Percentiles rank a stretch among this genome's conserved stretches.
Evolutionary conservation across 2,329 filamentous ascomycete genomes (phyloP).

Genomic region (Pseudogymnoascus sp.): DNA sequence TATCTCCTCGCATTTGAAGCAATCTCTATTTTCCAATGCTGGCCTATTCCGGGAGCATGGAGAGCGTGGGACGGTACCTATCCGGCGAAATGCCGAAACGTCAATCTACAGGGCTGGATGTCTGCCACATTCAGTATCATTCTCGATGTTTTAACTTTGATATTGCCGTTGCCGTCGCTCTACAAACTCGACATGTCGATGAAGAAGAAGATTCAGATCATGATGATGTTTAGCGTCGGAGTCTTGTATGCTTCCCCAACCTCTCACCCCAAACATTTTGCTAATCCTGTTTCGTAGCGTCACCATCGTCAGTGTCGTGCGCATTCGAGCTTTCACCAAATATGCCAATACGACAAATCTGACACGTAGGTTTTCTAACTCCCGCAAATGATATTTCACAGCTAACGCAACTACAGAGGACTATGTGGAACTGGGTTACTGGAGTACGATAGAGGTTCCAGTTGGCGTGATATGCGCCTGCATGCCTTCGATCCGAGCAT

Average conservation of each 20-base stretch:
- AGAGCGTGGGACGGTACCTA: conserved; percentile 42
- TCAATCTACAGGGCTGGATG: conserved; percentile 43
- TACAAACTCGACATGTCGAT: conserved; percentile 36
- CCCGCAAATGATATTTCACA: background rate
- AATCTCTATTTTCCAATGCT: conserved; percentile 43
- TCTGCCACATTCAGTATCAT: conserved; percentile 47
- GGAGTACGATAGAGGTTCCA: conserved; percentile 23
- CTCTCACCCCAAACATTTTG: background rate
- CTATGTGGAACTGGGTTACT: conserved; percentile 16
- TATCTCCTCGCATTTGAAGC: conserved; percentile 28
- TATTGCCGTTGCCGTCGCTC: conserved; percentile 42
- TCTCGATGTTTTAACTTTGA: conserved; percentile 46
- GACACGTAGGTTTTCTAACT: conserved; percentile 15
- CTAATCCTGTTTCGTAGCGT: conserved; percentile 16
- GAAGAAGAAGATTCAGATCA: conserved; percentile 43
- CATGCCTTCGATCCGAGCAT: conserved; percentile 21
- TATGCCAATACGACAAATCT: conserved; percentile 20
- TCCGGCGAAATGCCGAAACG: conserved; percentile 41
- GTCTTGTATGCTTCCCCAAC: conserved; percentile 26
- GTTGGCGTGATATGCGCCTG: conserved; percentile 25
- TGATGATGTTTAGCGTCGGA: conserved; percentile 45
- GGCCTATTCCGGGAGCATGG: conserved; percentile 47
- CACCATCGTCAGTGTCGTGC: conserved; percentile 22
- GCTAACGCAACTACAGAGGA: conserved; percentile 14
- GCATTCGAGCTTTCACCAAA: conserved; percentile 20